Evolutionary conservation across 129 eudicot genomes (phyloP), one percentile per base, ranked within the genome.

Genomic region (Chrysanthemum makinoi): DNA sequence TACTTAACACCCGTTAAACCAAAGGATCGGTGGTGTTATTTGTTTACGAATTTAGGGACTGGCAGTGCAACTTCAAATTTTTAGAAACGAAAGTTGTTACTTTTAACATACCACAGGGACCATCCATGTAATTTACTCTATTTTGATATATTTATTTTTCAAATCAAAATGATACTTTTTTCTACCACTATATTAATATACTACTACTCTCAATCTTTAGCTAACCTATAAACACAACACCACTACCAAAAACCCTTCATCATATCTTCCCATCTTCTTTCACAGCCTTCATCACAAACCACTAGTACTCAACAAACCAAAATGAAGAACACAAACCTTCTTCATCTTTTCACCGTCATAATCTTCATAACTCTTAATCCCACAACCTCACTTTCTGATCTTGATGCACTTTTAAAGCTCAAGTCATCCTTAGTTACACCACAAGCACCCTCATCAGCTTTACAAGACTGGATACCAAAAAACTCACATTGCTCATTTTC

Each of bases 401-500:
- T 77, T 7, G 78, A 93, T 11, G 70, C 83, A 13, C 84, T 93
- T 1, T 18, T 93, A 13, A 75, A 48, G 3, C 92, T 93, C 78
- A 93, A 93, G 65, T 7, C 82, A 22, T 89, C 98, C 12, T 15
- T 93, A 60, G 15, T 85, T 0, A 49, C 19, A 5, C 76, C 83
- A 3, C 88, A 86, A 0, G 49, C 74, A 39, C 10, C 9, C 49
- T 78, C 66, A 8, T 69, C 86, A 1, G 88, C 73, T 3, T 86
- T 93, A 46, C 49, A 65, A 12, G 84, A 93, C 73, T 93, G 96
- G 96, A 28, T 69, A 2, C 61, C 71, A 5, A 49, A 75, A 11
- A 53, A 72, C 12, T 77, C 76, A 39, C 94, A 95, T 82, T 95
- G 99, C 54, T 71, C 83, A 8, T 95, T 87, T 73, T 62, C 91